Conservation (phyloP, 208 protist species). For the Trypanosoma cruzi region DNA sequence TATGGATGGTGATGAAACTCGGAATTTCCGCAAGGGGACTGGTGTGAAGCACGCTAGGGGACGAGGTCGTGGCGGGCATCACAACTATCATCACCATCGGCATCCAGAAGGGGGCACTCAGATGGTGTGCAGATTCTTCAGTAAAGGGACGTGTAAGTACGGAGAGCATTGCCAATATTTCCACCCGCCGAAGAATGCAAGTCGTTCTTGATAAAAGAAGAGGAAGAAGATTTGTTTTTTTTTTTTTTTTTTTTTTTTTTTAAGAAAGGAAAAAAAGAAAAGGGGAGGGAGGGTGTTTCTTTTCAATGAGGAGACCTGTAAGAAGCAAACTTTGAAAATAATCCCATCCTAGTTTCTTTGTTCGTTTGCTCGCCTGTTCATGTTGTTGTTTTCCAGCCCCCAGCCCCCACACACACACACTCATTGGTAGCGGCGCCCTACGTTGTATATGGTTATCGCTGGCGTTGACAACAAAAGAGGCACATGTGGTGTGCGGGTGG, state of each 20-base stretch:
- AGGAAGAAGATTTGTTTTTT: too few relatives aligned
- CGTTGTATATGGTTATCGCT: too few relatives aligned
- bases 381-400: too few relatives aligned
- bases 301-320: too few relatives aligned
- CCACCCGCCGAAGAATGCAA: conserved; percentile 16
- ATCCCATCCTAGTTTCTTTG: too few relatives aligned
- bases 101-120: conserved; percentile 14
- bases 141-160: conserved; percentile 25
- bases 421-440: too few relatives aligned
- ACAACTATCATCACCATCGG: conserved; percentile 21
- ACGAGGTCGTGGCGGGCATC: conserved; percentile 28
- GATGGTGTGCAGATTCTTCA: conserved; percentile 28
- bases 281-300: background rate
- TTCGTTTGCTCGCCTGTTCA: too few relatives aligned
- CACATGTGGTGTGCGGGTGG: background rate
- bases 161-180: conserved; percentile 23
- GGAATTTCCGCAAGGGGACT: conserved; percentile 21
- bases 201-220: conserved; percentile 12
- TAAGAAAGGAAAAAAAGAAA: background rate
- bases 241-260: too few relatives aligned
- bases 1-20: conserved; percentile 10
- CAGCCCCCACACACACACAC: too few relatives aligned
- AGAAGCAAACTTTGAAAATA: too few relatives aligned
- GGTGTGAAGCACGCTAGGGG: conserved; percentile 15
- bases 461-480: too few relatives aligned